Evolutionary conservation across 2,329 filamentous ascomycete species (phyloP).

Genomic region (Penicillium sp.): DNA sequence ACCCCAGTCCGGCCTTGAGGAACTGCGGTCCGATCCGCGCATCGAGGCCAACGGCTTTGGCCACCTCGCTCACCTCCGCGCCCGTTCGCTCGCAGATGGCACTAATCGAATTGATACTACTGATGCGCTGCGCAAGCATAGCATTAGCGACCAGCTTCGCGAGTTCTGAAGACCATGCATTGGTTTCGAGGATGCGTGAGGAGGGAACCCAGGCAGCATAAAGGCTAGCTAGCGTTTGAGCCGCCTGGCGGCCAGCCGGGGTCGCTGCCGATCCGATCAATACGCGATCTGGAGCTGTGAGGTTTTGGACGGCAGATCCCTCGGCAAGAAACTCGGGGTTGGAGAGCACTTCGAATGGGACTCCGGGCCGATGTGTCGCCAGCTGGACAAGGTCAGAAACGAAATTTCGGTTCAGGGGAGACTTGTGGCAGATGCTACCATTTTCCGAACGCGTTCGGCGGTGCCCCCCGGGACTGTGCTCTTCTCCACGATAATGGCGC

Average conservation of each 20-base stretch:
- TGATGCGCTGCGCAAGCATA: slow-evolving; percentile 76
- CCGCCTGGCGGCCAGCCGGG: slow-evolving; percentile 59
- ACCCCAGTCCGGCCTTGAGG: slow-evolving; percentile 71
- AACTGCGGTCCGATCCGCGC: slow-evolving; percentile 69
- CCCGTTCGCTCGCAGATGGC: slow-evolving; percentile 74
- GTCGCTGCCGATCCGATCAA: slow-evolving; percentile 69
- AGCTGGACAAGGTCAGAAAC: slow-evolving; percentile 19
- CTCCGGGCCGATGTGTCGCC: slow-evolving; percentile 52
- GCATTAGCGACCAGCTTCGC: slow-evolving; percentile 77
- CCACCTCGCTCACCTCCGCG: slow-evolving; percentile 71
- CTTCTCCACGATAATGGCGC: slow-evolving; percentile 77
- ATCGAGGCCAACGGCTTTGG: slow-evolving; percentile 65
- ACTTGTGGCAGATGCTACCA: slow-evolving; percentile 51
- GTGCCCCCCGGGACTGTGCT: slow-evolving; percentile 75
- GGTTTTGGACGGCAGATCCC: slow-evolving; percentile 69
- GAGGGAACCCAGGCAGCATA: slow-evolving; percentile 70
- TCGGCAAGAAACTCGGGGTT: slow-evolving; percentile 81
- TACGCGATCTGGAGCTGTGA: slow-evolving; percentile 69
- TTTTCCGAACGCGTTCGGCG: slow-evolving; percentile 65
- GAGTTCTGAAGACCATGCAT: slow-evolving; percentile 74
- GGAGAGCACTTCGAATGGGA: slow-evolving; percentile 71
- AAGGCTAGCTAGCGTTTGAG: slow-evolving; percentile 60
- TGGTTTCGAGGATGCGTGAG: slow-evolving; percentile 66
- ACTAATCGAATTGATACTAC: slow-evolving; percentile 77
- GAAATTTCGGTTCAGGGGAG: too few relatives aligned